Base-by-base conservation (phyloP, 306 rosid species). In the Benincasa hispida region DNA sequence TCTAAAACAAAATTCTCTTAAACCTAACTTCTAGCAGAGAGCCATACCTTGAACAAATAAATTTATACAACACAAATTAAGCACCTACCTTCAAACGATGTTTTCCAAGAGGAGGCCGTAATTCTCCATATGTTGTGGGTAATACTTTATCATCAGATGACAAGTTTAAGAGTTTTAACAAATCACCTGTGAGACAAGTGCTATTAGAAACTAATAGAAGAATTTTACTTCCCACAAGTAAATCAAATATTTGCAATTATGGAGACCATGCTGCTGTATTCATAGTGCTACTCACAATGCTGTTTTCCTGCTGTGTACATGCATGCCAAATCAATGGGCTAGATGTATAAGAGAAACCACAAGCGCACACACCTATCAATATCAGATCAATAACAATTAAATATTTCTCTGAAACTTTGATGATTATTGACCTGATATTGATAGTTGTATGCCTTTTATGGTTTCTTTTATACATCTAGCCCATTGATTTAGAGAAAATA, bases 101-200 rank as follows among this genome's bases (percentile, higher is more conserved):
- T 86, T 90, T 95, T 80, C 98, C 98, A 79, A 95, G 99, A 58
- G 99, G 99, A 82, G 99, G 99, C 87, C 88, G 88, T 80, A 95
- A 82, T 80, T 90, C 93, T 82, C 99, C 99, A 80, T 92, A 95
- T 66, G 99, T 90, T 59, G 99, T 95, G 22, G 91, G 93, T 84
- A 95, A 80, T 34, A 86, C 74, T 70, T 89, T 92, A 82, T 88
- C 97, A 82, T 95, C 97, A 1, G 92, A 88, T 48, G 89, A 81
- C 82, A 95, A 89, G 72, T 82, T 84, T 85, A 95, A 85, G 81
- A 90, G 96, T 79, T 62, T 82, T 67, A 95, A 91, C 87, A 95
- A 87, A 82, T 92, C 92, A 56, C 98, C 99, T 95, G 89, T 75
- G 79, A 60, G 72, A 84, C 22, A 75, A 79, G 57, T 59, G 77